phyloP scores from a whole-genome alignment of 164 flowering plant genomes.

The Saururus chinensis region DNA sequence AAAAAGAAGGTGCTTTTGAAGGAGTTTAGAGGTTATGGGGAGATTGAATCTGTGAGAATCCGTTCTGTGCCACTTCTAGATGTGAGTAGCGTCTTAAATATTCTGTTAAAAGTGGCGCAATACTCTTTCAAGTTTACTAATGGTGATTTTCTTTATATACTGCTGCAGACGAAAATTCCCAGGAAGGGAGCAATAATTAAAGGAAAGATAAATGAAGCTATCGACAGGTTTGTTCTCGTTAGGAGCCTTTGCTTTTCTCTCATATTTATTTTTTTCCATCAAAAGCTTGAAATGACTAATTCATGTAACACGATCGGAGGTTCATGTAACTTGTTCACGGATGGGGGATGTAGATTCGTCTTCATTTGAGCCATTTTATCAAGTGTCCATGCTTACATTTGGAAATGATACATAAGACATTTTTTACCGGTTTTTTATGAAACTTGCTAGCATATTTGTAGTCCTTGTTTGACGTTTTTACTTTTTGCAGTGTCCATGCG shows the following conservation, averaged over 20 bases:
- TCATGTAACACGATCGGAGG: background rate
- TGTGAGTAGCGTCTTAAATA: conserved; percentile 35
- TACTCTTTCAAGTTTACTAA: background rate
- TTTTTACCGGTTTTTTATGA: background rate
- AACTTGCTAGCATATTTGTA: too few species aligned
- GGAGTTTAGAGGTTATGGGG: conserved; percentile 79
- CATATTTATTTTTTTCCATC: too few species aligned
- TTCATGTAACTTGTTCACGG: background rate
- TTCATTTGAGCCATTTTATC: background rate
- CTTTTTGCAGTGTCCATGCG: conserved; percentile 70
- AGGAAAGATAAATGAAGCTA: conserved; percentile 64
- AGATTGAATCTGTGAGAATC: conserved; percentile 79
- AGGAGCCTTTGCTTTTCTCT: background rate
- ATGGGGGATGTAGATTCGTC: background rate
- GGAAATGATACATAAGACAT: too few species aligned
- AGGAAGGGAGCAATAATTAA: conserved; percentile 69
- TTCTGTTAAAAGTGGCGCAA: background rate
- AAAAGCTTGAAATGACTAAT: background rate
- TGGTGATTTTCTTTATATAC: background rate
- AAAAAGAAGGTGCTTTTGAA: conserved; percentile 74
- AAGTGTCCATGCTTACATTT: too few species aligned
- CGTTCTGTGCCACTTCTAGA: conserved; percentile 79
- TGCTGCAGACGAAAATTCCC: conserved; percentile 57
- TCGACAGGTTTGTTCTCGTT: conserved; percentile 47
- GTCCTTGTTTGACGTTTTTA: background rate